Evolutionary conservation across 108 stramenopile genomes (phyloP), one percentile per base, ranked within the genome.

Genomic region (Bacterosira constricta): DNA sequence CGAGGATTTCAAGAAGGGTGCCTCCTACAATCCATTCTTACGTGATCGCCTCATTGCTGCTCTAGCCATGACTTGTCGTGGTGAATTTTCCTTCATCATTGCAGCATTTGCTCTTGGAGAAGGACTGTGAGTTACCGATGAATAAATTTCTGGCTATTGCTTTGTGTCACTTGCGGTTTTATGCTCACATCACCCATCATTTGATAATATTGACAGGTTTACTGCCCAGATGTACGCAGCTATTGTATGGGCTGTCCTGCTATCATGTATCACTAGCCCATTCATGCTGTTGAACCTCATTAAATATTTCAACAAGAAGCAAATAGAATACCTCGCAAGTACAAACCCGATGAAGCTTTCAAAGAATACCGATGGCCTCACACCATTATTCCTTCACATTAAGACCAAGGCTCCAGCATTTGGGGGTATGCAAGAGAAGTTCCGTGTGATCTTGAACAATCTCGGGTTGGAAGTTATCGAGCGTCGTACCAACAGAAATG

Each of bases 1-100:
- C 21, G 61, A 62, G 25, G 66, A 67, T 34, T 11, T 53, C 10
- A 58, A 66, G 42, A 27, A n/a, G n/a, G n/a, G 41, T 17, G 52
- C 54, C 15, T 18, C 17, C 9, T 74, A 59, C 55, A 67, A 74
- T 36, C 73, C 73, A n/a, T 67, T 57, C 25, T 7, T 59, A 15
- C 67, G 66, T 18, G 84, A 85, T 62, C 11, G 49, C 6, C 31
- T 78, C 17, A 55, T 85, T 27, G 74, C 77, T 34, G 67, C 61
- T 18, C 46, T 85, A 21, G 31, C 78, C 30, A 79, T 83, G 82
- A 79, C 80, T 13, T 81, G 77, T 25, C 63, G 77, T 20, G 83
- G 83, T 46, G 83, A 84, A 39, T 84, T 84, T 56, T 69, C 56
- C 18, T 76, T 84, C 35, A 79, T 84, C 41, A 69, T 84, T 64